phyloP scores from a whole-genome alignment of 2,329 filamentous ascomycete genomes.

The Fusarium nisikadoi region DNA sequence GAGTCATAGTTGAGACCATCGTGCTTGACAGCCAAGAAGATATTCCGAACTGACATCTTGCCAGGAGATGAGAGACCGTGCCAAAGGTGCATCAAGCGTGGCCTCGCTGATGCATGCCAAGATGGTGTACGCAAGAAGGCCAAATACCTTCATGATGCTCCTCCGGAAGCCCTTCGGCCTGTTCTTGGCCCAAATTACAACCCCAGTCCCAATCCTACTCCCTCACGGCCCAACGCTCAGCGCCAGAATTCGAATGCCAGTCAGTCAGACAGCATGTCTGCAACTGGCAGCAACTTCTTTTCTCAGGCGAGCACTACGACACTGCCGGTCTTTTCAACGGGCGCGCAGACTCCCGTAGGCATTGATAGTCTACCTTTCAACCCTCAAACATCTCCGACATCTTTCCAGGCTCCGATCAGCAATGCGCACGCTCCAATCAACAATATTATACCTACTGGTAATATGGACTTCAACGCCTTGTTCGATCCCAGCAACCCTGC shows the following conservation, averaged over 20 bases:
- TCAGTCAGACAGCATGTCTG: conserved; percentile 58
- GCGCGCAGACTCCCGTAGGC: conserved; percentile 57
- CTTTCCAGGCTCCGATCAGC: conserved; percentile 68
- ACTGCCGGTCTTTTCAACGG: conserved; percentile 63
- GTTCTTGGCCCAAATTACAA: conserved; percentile 80
- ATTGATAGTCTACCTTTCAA: conserved; percentile 66
- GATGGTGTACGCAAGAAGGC: conserved; percentile 98
- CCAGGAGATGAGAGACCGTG: conserved; percentile 95
- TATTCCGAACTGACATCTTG: conserved; percentile 35
- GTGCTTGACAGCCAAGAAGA: conserved; percentile 3
- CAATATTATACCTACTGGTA: conserved; percentile 61
- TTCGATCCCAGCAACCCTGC: conserved; percentile 94
- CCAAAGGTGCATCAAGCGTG: conserved; percentile 91
- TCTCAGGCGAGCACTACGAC: conserved; percentile 57
- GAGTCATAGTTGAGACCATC: not conserved
- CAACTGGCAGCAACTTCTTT: conserved; percentile 59
- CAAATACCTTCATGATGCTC: conserved; percentile 97
- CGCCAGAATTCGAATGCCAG: conserved; percentile 62
- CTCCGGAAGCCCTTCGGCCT: conserved; percentile 87
- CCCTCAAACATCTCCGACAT: conserved; percentile 77
- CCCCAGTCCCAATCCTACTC: conserved; percentile 61
- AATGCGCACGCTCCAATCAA: conserved; percentile 60
- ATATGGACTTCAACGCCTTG: conserved; percentile 67
- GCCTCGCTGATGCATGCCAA: conserved; percentile 89
- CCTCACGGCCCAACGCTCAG: conserved; percentile 57